Base-by-base conservation (phyloP, 495 filamentous ascomycete species). In the Aspergillus taichungensis region DNA sequence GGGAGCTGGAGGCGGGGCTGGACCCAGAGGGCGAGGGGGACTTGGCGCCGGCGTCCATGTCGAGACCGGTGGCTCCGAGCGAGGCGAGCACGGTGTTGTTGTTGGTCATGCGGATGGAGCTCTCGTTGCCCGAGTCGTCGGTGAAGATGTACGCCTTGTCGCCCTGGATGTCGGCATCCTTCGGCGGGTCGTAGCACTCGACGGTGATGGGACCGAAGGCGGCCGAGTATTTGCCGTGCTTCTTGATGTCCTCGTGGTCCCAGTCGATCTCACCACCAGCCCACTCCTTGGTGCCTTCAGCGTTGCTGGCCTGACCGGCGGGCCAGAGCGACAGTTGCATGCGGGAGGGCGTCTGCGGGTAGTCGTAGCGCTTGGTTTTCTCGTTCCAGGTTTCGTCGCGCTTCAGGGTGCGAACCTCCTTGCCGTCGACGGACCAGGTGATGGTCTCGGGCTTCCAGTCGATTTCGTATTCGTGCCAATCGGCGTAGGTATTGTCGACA, bases 251-350 rank as follows among this genome's bases (percentile, higher is more conserved):
- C 39, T 71, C 68, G 51, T 74, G 78, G 60, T 86, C 76, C 92
- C 92, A 98, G 67, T 94, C 75, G 51, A 98, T 88, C 45, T 74
- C 65, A 48, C 92, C 92, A 54, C 92, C 92, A 10, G 92, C 84
- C 92, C 92, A 98, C 38, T 78, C 76, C 50, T 95, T 79, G 11
- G 92, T 97, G 48, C 94, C 92, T 55, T 82, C 44, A 27, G 77
- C 85, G 59, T 94, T 95, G 63, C 77, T 75, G 13, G 80, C 63
- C 37, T 82, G 74, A 55, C 92, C 92, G 51, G 87, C 92, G 46
- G 92, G 94, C 92, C 92, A 98, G 59, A 97, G 79, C 9, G 94
- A 97, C 50, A 98, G 72, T 69, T 96, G 85, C 41, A 98, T 77
- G 51, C 92, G 86, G n/a, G 94, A 64, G 3, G 92, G 92, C 3